Conservation (phyloP, 768 basidiomycete species). For the Boletus eberwhitei region DNA sequence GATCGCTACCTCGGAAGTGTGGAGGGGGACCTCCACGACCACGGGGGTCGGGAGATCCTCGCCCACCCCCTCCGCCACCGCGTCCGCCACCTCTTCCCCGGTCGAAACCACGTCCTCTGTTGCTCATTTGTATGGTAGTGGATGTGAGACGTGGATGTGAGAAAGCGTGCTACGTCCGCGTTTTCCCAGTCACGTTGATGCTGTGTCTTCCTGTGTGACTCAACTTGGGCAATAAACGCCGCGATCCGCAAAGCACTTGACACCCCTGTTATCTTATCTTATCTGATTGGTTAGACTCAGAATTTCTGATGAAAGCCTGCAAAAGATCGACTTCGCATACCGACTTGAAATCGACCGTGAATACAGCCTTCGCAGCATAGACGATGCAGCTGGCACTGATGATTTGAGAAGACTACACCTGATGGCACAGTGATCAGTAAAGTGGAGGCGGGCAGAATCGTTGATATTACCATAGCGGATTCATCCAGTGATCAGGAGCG, state of each 20-base stretch:
- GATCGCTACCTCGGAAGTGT: conserved; percentile 27
- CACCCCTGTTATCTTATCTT: conserved; percentile 21
- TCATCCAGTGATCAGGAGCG: not conserved
- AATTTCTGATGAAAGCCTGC: not conserved
- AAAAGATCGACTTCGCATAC: not conserved
- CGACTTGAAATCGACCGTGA: not conserved
- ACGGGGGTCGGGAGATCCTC: conserved; percentile 28
- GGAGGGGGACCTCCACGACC: conserved; percentile 28
- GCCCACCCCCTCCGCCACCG: conserved; percentile 33
- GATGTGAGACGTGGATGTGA: not conserved
- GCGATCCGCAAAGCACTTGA: not conserved
- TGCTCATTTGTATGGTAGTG: conserved; percentile 27
- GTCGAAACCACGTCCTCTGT: conserved; percentile 40
- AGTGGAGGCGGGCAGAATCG: not conserved
- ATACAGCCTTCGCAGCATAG: not conserved
- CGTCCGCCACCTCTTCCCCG: conserved; percentile 37
- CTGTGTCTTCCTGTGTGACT: conserved; percentile 14
- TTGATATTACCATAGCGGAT: not conserved
- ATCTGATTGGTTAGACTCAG: conserved; percentile 6
- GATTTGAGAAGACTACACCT: not conserved
- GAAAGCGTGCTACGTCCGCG: not conserved
- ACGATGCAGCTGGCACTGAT: not conserved
- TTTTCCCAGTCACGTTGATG: conserved; percentile 14
- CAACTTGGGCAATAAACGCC: conserved; percentile 7
- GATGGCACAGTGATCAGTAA: not conserved